Percentiles rank a stretch among this genome's conserved stretches.
These are phyloP conservation scores for Yamadazyma friedrichii DNA, from an alignment of 1,139 yeast genomes.

Conservation along the genomic window DNA sequence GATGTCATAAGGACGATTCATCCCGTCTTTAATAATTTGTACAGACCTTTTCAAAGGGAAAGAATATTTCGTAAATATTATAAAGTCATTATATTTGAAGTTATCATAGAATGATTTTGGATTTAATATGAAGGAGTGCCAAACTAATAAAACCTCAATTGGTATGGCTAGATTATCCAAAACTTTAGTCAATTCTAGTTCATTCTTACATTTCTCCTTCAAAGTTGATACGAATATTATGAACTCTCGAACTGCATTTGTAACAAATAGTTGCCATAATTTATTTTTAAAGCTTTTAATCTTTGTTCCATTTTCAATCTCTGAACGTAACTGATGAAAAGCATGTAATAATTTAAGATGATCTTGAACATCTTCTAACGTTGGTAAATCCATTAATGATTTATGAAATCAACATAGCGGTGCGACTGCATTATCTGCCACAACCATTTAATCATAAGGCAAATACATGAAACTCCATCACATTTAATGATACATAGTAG, in stretches of 20 bases:
- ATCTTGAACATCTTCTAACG: too few species aligned
- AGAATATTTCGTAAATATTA: slow-evolving; percentile 26
- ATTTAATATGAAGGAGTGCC: slow-evolving; percentile 29
- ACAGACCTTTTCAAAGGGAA: slow-evolving; percentile 6
- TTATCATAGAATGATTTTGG: slow-evolving; percentile 27
- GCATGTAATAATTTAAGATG: slow-evolving; percentile 3
- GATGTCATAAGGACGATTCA: too few species aligned
- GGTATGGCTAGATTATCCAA: slow-evolving; percentile 13
- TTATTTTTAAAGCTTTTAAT: not conserved
- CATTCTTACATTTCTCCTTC: not conserved
- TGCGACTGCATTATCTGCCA: too few species aligned
- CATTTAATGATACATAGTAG: too few species aligned
- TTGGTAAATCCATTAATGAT: too few species aligned
- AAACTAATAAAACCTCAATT: slow-evolving; percentile 35
- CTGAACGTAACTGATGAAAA: too few species aligned
- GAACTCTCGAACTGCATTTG: slow-evolving; percentile 5
- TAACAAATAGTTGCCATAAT: slow-evolving; percentile 4
- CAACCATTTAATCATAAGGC: too few species aligned
- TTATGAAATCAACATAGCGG: too few species aligned
- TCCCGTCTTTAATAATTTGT: not conserved
- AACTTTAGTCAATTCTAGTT: not conserved
- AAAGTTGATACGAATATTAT: slow-evolving; percentile 1
- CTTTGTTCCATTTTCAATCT: not conserved
- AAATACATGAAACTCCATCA: too few species aligned
- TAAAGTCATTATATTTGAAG: slow-evolving; percentile 21